phyloP scores from a whole-genome alignment of 208 protist species.

The Trypanosoma melophagium region DNA sequence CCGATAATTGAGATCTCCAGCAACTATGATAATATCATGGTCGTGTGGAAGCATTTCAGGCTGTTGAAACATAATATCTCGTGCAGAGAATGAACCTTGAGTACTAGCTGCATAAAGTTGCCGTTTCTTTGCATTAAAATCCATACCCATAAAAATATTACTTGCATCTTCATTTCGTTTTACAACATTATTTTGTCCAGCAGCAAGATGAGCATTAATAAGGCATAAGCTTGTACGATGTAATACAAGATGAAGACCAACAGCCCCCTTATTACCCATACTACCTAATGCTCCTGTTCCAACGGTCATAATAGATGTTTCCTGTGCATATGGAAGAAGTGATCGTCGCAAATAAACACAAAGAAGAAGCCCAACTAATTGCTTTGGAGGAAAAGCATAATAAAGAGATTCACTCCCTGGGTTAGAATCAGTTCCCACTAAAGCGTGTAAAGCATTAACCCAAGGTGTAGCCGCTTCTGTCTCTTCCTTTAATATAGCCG shows the following conservation, averaged over 20 bases:
- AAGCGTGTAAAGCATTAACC: conserved; percentile 52
- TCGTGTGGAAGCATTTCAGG: conserved; percentile 65
- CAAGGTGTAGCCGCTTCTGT: conserved; percentile 80
- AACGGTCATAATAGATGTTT: conserved; percentile 61
- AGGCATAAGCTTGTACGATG: conserved; percentile 83
- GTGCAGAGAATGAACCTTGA: not conserved
- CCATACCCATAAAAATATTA: conserved; percentile 81
- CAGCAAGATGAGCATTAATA: conserved; percentile 92
- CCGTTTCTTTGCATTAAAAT: conserved; percentile 75
- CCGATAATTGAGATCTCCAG: conserved; percentile 94
- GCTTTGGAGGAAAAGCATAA: conserved; percentile 73
- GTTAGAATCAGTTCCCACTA: conserved; percentile 51
- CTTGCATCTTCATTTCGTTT: conserved; percentile 92
- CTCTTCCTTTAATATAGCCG: conserved; percentile 83
- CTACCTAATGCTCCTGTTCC: conserved; percentile 84
- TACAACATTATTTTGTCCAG: conserved; percentile 79
- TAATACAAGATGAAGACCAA: conserved; percentile 78
- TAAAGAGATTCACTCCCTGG: conserved; percentile 38
- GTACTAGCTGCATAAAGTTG: not conserved
- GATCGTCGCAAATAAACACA: conserved; percentile 76
- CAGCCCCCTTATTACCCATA: conserved; percentile 93
- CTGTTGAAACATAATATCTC: conserved; percentile 31
- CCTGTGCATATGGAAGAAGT: conserved; percentile 52
- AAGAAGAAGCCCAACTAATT: conserved; percentile 85
- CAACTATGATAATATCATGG: conserved; percentile 89